Conservation (phyloP, 208 protist species). For the Leishmania gerbilli region DNA sequence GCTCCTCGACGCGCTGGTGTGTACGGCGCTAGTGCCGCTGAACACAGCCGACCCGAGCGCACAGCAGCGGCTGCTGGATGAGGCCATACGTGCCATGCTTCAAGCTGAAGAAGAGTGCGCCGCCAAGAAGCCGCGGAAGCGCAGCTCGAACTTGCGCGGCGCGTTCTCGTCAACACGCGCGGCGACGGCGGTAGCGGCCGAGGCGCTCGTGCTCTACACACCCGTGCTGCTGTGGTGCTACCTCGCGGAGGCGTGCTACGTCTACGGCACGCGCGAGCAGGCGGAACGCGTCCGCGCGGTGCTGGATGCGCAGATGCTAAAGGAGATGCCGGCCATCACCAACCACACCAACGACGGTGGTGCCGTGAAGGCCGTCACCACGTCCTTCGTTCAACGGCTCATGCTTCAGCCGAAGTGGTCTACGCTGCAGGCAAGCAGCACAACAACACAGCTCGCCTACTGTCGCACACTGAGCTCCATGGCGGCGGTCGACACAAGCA, state of each 20-base stretch:
- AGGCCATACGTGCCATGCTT: slow-evolving; percentile 46
- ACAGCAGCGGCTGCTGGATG: slow-evolving; percentile 45
- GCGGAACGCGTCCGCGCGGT: slow-evolving; percentile 10
- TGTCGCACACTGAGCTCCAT: slow-evolving; percentile 25
- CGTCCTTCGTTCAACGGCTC: slow-evolving; percentile 36
- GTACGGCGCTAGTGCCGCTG: slow-evolving; percentile 48
- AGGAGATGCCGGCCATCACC: slow-evolving; percentile 7
- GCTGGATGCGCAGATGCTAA: slow-evolving; percentile 26
- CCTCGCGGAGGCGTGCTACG: slow-evolving; percentile 24
- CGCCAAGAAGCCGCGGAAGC: slow-evolving; percentile 1
- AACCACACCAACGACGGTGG: background rate
- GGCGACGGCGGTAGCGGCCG: background rate
- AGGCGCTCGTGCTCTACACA: slow-evolving; percentile 18
- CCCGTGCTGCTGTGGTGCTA: slow-evolving; percentile 65
- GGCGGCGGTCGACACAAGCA: slow-evolving; percentile 8
- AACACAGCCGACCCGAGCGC: slow-evolving; percentile 28
- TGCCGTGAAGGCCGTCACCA: slow-evolving; percentile 1
- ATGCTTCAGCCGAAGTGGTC: slow-evolving; percentile 25
- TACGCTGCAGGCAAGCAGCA: slow-evolving; percentile 21
- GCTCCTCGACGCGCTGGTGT: slow-evolving; percentile 58
- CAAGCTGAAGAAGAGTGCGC: slow-evolving; percentile 9
- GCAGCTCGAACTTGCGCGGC: background rate
- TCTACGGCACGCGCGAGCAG: slow-evolving; percentile 24
- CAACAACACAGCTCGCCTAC: slow-evolving; percentile 22
- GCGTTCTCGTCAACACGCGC: background rate